phyloP scores from a whole-genome alignment of 2,329 filamentous ascomycete species.

The Colletotrichum lupini region DNA sequence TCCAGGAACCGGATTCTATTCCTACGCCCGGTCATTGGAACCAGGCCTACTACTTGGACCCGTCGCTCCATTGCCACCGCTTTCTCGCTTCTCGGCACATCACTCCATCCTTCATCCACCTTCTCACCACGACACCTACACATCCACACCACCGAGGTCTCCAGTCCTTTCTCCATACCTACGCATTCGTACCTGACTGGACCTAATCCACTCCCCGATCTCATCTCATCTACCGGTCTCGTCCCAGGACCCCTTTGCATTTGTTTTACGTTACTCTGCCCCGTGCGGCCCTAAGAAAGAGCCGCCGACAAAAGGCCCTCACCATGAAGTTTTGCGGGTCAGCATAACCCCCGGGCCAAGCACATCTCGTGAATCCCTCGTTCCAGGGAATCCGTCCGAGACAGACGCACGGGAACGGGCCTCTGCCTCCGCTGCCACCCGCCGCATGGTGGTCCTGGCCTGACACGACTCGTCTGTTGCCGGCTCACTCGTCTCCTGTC shows the following conservation, averaged over 20 bases:
- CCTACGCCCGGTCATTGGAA: conserved; percentile 16
- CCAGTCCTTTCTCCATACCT: conserved; percentile 30
- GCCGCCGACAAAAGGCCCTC: conserved; percentile 36
- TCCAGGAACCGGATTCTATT: conserved; percentile 7
- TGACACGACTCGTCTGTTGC: conserved; percentile 33
- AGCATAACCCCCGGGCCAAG: conserved; percentile 35
- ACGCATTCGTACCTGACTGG: conserved; percentile 21
- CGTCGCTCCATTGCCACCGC: conserved; percentile 20
- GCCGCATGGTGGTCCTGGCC: conserved; percentile 34
- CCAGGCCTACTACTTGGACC: conserved; percentile 14
- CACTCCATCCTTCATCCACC: neutral
- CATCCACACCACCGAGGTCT: conserved; percentile 13
- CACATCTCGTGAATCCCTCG: conserved; percentile 33
- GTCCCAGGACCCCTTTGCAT: conserved; percentile 27
- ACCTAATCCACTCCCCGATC: conserved; percentile 29
- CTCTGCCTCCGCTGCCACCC: conserved; percentile 33
- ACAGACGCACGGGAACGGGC: conserved; percentile 36
- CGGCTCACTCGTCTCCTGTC: conserved; percentile 25
- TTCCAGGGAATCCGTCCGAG: conserved; percentile 32
- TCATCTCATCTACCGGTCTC: conserved; percentile 35
- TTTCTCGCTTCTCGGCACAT: conserved; percentile 25
- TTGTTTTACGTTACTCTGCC: conserved; percentile 36
- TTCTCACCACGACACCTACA: neutral
- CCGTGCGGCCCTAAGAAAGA: conserved; percentile 35
- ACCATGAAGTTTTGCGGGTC: conserved; percentile 36